Conservation (phyloP, 2,329 filamentous ascomycete genomes). For the Alternaria rosae region DNA sequence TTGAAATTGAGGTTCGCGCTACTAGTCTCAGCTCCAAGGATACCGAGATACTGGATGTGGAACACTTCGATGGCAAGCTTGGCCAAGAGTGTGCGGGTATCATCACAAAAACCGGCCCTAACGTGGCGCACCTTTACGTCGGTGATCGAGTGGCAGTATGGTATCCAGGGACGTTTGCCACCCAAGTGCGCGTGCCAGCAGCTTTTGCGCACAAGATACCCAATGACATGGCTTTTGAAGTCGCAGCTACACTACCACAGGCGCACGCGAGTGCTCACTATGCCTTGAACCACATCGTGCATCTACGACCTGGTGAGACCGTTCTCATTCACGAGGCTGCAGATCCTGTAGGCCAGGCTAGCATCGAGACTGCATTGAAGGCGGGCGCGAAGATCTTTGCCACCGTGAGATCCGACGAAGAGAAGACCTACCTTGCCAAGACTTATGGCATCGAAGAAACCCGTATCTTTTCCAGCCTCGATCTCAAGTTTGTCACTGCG, state of each 20-base stretch:
- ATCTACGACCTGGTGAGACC: slow-evolving; percentile 12
- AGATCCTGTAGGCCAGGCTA: slow-evolving; percentile 15
- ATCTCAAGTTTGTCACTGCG: slow-evolving; percentile 28
- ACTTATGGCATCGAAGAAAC: slow-evolving; percentile 16
- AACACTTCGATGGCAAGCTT: slow-evolving; percentile 19
- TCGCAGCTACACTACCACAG: slow-evolving; percentile 26
- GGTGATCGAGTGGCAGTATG: slow-evolving; percentile 29
- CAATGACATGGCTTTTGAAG: slow-evolving; percentile 17
- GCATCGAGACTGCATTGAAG: slow-evolving; percentile 17
- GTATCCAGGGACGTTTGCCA: slow-evolving; percentile 9
- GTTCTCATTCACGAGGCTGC: slow-evolving; percentile 44
- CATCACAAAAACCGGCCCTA: slow-evolving; percentile 11
- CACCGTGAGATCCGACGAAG: slow-evolving; percentile 26
- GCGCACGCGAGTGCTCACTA: slow-evolving; percentile 26
- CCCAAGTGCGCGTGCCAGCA: slow-evolving; percentile 7
- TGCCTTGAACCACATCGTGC: slow-evolving; percentile 21
- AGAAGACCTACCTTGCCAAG: slow-evolving; percentile 13
- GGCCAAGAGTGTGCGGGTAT: slow-evolving; percentile 31
- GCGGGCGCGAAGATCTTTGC: slow-evolving; percentile 36
- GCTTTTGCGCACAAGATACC: slow-evolving; percentile 17
- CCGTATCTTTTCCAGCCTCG: slow-evolving; percentile 36
- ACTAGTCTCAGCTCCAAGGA: slow-evolving; percentile 21
- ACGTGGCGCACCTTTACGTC: slow-evolving; percentile 13
- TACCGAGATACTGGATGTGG: slow-evolving; percentile 30
- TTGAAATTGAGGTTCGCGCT: slow-evolving; percentile 45